Percentiles rank a stretch among this genome's conserved stretches.
Conservation (phyloP, 805 yeast species). For the Vanderwaltozyma yarrowii region DNA sequence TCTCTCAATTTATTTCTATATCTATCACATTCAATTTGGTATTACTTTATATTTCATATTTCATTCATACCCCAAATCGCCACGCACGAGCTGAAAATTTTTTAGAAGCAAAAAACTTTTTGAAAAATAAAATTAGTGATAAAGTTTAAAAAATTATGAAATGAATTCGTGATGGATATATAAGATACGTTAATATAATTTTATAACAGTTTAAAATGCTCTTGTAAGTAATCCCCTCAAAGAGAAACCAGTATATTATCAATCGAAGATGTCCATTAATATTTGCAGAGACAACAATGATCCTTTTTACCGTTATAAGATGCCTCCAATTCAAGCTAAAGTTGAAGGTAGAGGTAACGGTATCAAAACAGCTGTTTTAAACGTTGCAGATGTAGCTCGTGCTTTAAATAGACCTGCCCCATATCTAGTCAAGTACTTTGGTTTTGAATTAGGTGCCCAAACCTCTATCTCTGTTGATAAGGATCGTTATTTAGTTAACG, state of each 20-base stretch:
- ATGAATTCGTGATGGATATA: no score
- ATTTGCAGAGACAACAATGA: slow-evolving; percentile 95
- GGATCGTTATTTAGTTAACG: slow-evolving; percentile 88
- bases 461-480: slow-evolving; percentile 68
- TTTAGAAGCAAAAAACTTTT: no score
- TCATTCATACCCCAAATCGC: no score
- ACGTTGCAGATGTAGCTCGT: slow-evolving; percentile 86
- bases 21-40: no score
- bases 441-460: slow-evolving; percentile 95
- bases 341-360: slow-evolving; percentile 99
- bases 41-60: no score
- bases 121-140: no score
- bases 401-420: slow-evolving; percentile 90
- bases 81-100: no score
- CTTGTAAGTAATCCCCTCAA: no score
- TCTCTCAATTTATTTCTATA: no score
- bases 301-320: slow-evolving; percentile 98
- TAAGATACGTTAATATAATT: no score
- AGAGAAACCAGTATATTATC: slow-evolving; percentile 1
- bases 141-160: no score
- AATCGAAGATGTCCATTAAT: slow-evolving; percentile 83
- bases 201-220: no score
- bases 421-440: slow-evolving; percentile 88
- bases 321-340: slow-evolving; percentile 97
- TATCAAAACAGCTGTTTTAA: slow-evolving; percentile 89